Percentiles rank a stretch among this genome's conserved stretches.
Conservation (phyloP, 2,329 filamentous ascomycete genomes). For the Uncinocarpus reesii region DNA sequence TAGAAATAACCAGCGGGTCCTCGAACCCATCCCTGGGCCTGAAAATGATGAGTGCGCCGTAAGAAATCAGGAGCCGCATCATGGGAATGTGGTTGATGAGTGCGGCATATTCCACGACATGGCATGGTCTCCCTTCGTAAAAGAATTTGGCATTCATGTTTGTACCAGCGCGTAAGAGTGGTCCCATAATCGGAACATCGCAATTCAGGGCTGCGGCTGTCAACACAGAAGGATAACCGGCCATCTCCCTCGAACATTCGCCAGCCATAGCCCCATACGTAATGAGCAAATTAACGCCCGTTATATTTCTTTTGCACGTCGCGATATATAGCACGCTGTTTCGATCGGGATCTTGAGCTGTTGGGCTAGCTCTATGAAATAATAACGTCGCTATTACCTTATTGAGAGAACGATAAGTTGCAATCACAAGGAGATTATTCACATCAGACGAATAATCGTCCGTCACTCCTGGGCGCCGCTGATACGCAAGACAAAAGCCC, state of each 20-base stretch:
- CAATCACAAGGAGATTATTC: neutral
- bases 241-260: neutral
- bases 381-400: neutral
- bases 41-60: neutral
- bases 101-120: neutral
- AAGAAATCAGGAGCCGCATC: neutral
- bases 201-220: neutral
- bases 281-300: neutral
- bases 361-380: neutral
- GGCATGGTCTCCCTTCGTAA: neutral
- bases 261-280: neutral
- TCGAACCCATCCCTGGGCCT: neutral
- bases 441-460: too few species aligned
- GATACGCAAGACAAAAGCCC: too few species aligned
- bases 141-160: neutral
- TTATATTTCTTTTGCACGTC: neutral
- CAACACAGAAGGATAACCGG: neutral
- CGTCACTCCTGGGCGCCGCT: too few species aligned
- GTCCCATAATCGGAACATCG: neutral
- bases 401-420: neutral
- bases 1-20: neutral
- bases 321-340: neutral
- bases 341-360: neutral
- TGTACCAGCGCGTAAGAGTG: neutral
- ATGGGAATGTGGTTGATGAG: neutral